Base-by-base conservation (phyloP, 1,284 basidiomycete genomes). In the Inonotus hispidus region DNA sequence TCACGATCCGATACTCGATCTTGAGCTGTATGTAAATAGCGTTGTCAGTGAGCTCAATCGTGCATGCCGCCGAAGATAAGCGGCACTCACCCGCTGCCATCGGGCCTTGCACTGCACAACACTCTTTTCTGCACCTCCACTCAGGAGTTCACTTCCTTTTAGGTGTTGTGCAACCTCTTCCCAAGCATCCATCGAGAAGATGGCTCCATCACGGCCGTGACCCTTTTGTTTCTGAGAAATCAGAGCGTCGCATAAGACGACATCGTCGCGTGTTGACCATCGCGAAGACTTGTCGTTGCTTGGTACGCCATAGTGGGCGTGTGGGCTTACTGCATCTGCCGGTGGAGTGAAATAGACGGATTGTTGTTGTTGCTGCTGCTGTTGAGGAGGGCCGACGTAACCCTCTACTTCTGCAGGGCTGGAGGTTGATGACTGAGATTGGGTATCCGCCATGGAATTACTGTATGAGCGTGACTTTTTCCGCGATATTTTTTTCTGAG, bases 21-120 rank as follows among this genome's bases (percentile, higher is more conserved):
- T 62, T 62, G 14, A 62, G 56, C 61, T 61, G 32, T 11, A 57
- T 61, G 32, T 11, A 57, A 32, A 32, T 3, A 32, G 32, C 3
- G 8, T 32, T 16, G 2, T 43, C n/a, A 43, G n/a, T 16, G n/a
- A 3, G 38, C 38, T 2, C 7, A 39, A n/a, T 43, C 11, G 4
- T 16, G 2, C 11, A 19, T n/a, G 41, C 7, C 57, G 47, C 32
- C 46, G 45, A 14, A 53, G 32, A 32, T n/a, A 19, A 57, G 16
- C 19, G 23, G 4, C 8, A 54, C 56, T 52, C 32, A 62, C 61
- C 43, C 61, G 55, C 39, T 62, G 61, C 61, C 61, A 62, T 16
- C 61, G 61, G 4, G 61, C 61, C 56, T 62, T 62, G 32, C 61
- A 62, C 41, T 62, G 61, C 32, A 32, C 29, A 16, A 62, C 56